phyloP scores from a whole-genome alignment of 345 rosid genomes.

The Aurinia saxatilis region DNA sequence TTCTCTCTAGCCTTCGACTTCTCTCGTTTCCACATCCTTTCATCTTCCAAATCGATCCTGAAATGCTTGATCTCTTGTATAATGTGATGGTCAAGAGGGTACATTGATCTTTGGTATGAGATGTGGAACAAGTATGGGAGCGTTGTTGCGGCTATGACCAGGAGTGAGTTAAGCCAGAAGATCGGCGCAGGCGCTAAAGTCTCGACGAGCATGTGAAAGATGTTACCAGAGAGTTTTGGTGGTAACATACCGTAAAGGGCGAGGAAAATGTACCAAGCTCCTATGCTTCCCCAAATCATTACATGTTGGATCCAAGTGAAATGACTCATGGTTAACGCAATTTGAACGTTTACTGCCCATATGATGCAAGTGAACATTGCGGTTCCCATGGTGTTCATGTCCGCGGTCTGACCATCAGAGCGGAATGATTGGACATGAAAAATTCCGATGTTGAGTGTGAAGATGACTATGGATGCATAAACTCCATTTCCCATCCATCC shows the following conservation, averaged over 20 bases:
- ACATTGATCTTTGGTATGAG: conserved; percentile 36
- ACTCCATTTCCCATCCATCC: conserved; percentile 71
- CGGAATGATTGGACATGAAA: conserved; percentile 41
- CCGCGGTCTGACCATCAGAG: conserved; percentile 37
- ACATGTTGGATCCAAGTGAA: conserved; percentile 80
- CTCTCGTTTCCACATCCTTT: conserved; percentile 56
- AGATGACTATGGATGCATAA: conserved; percentile 47
- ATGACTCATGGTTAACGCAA: conserved; percentile 57
- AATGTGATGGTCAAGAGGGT: conserved; percentile 68
- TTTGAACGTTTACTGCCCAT: conserved; percentile 69
- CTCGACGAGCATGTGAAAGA: conserved; percentile 41
- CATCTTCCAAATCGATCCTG: conserved; percentile 40
- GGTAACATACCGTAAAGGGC: conserved; percentile 40
- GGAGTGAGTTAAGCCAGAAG: conserved; percentile 43
- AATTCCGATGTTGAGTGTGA: conserved; percentile 35
- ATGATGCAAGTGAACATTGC: conserved; percentile 52
- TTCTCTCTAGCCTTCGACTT: conserved; percentile 38
- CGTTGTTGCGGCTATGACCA: conserved; percentile 40
- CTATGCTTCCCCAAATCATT: conserved; percentile 68
- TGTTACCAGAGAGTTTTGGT: conserved; percentile 32
- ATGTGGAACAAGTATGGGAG: conserved; percentile 48
- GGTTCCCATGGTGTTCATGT: conserved; percentile 43
- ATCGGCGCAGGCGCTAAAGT: conserved; percentile 44
- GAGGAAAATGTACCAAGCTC: conserved; percentile 57
- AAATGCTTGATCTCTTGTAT: conserved; percentile 63